Conservation (phyloP, 352 stramenopile species). For the Phytophthora meadii region DNA sequence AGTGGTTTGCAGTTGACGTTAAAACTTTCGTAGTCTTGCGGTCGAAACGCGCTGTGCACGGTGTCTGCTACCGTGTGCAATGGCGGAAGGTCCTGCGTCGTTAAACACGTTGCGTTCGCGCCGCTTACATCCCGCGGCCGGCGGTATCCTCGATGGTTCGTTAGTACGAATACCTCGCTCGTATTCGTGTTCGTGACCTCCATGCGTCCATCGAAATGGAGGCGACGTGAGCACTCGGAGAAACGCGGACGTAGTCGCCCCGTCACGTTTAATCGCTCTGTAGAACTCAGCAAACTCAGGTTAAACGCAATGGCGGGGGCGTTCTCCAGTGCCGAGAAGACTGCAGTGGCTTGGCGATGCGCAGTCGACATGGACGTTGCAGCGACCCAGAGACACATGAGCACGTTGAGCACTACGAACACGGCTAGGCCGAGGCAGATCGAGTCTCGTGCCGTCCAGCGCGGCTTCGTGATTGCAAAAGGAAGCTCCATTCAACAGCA, state of each 20-base stretch:
- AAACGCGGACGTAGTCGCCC: conserved; percentile 34
- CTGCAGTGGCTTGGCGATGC: conserved; percentile 24
- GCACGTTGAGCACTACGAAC: conserved; percentile 36
- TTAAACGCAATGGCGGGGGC: conserved; percentile 44
- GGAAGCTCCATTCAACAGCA: conserved; percentile 25
- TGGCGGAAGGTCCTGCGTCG: conserved; percentile 42
- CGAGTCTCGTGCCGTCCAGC: conserved; percentile 33
- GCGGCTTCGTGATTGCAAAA: conserved; percentile 11
- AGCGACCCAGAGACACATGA: conserved; percentile 44
- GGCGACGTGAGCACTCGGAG: conserved; percentile 44
- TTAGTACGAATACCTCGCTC: conserved; percentile 42
- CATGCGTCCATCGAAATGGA: conserved; percentile 54
- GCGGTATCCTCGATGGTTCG: conserved; percentile 50
- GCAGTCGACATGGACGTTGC: conserved; percentile 24
- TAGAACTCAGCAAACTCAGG: conserved; percentile 23
- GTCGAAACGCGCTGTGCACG: conserved; percentile 36
- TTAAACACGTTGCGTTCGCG: conserved; percentile 40
- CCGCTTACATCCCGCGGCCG: conserved; percentile 8
- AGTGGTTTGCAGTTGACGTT: conserved; percentile 40
- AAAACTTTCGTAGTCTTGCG: conserved; percentile 36
- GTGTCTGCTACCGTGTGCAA: conserved; percentile 47
- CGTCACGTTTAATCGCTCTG: conserved; percentile 24
- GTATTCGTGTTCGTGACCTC: conserved; percentile 20
- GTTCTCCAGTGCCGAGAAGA: conserved; percentile 35
- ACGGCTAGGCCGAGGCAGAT: conserved; percentile 36